phyloP scores from a whole-genome alignment of 2,329 filamentous ascomycete genomes.

The Periconia digitata region DNA sequence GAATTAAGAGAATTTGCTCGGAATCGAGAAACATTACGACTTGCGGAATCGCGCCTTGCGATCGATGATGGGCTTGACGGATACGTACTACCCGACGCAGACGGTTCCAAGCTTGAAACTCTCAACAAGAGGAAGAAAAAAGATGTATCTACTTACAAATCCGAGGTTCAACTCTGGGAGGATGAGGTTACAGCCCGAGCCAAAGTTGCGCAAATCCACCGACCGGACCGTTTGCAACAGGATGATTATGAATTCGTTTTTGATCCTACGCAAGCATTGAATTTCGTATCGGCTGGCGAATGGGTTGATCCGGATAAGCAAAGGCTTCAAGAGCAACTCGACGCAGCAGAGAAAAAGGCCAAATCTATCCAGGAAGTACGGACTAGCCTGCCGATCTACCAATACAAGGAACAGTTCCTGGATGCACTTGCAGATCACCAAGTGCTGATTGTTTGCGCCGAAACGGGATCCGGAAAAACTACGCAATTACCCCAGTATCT shows the following conservation, averaged over 20 bases:
- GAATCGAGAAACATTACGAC: conserved; percentile 74
- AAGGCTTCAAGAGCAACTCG: conserved; percentile 76
- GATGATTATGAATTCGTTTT: conserved; percentile 91
- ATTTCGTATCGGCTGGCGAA: conserved; percentile 77
- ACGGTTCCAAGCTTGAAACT: conserved; percentile 91
- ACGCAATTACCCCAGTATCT: conserved; percentile 94
- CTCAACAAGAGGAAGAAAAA: conserved; percentile 85
- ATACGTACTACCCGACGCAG: conserved; percentile 82
- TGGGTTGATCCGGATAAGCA: conserved; percentile 77
- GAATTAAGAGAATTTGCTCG: conserved; percentile 88
- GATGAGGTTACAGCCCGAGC: conserved; percentile 84
- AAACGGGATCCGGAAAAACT: conserved; percentile 94
- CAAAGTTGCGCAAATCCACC: conserved; percentile 56
- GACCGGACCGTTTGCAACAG: conserved; percentile 72
- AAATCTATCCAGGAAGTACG: conserved; percentile 87
- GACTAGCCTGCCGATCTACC: conserved; percentile 86
- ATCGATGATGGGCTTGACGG: conserved; percentile 94
- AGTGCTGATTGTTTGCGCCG: conserved; percentile 87
- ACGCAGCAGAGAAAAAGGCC: conserved; percentile 85
- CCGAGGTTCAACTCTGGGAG: conserved; percentile 96
- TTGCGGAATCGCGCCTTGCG: conserved; percentile 80
- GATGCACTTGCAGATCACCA: conserved; percentile 85
- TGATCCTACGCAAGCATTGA: conserved; percentile 84
- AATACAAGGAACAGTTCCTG: conserved; percentile 82
- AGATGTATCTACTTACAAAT: conserved; percentile 72